These are phyloP conservation scores for Collybiopsis confluens DNA, from an alignment of 768 basidiomycete genomes.

Conservation along the genomic window DNA sequence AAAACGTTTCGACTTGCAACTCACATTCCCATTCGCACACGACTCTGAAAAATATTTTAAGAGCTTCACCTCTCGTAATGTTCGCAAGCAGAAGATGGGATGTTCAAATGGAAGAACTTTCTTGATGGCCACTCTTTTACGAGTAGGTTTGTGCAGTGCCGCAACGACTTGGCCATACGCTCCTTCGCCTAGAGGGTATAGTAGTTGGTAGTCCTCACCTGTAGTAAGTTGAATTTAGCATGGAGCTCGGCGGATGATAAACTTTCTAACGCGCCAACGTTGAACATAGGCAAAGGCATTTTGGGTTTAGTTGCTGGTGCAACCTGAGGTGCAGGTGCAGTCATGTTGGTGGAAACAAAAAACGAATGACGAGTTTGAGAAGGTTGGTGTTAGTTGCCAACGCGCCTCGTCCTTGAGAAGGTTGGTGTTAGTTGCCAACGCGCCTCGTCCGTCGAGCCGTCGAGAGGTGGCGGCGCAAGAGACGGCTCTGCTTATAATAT, in stretches of 20 bases:
- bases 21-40: constrained; percentile 77
- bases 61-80: constrained; percentile 87
- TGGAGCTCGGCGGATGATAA: background rate
- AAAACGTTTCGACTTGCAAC: constrained; percentile 10
- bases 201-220: constrained; percentile 72
- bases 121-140: constrained; percentile 90
- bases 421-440: no score
- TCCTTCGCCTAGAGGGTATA: constrained; percentile 77
- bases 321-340: no score
- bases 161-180: constrained; percentile 90
- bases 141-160: constrained; percentile 77
- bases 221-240: background rate
- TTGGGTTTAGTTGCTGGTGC: background rate
- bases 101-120: constrained; percentile 94
- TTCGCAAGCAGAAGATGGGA: constrained; percentile 84
- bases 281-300: constrained; percentile 1
- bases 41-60: constrained; percentile 79
- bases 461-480: no score
- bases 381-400: no score
- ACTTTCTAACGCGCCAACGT: background rate
- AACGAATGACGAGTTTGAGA: no score
- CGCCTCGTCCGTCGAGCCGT: no score
- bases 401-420: no score
- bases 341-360: no score
- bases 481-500: no score